These are phyloP conservation scores for Pseudogymnoascus sp. DNA, from an alignment of 2,329 filamentous ascomycete species.

Conservation along the genomic window DNA sequence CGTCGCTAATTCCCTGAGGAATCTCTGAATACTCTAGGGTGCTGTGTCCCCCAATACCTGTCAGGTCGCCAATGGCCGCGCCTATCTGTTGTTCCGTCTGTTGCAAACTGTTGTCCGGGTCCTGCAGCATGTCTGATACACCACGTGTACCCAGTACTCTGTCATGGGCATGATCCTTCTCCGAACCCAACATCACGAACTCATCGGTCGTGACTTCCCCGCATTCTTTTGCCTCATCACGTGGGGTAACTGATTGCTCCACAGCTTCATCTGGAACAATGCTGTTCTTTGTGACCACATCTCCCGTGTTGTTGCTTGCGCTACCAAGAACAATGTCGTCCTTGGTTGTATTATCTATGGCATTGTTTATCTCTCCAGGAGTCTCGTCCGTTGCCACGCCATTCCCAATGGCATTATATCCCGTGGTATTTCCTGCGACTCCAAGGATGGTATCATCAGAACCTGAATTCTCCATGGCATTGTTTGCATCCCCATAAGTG, in stretches of 20 bases:
- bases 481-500: neutral
- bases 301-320: neutral
- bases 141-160: neutral
- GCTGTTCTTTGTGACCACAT: neutral
- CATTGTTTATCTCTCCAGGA: neutral
- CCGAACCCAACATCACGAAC: neutral
- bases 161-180: neutral
- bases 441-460: neutral
- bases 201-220: neutral
- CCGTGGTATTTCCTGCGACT: neutral
- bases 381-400: neutral
- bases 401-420: neutral
- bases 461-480: neutral
- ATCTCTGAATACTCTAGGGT: slow-evolving; percentile 4
- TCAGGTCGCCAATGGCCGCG: neutral
- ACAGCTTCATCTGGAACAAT: neutral
- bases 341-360: neutral
- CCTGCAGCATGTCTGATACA: neutral
- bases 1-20: slow-evolving; percentile 7
- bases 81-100: neutral
- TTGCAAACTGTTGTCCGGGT: slow-evolving; percentile 1
- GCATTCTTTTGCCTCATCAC: neutral
- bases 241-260: neutral
- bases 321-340: neutral
- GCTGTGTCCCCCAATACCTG: slow-evolving; percentile 4